phyloP scores from a whole-genome alignment of 176 grass and related monocot genomes.

The Urochloa ruziziensis region DNA sequence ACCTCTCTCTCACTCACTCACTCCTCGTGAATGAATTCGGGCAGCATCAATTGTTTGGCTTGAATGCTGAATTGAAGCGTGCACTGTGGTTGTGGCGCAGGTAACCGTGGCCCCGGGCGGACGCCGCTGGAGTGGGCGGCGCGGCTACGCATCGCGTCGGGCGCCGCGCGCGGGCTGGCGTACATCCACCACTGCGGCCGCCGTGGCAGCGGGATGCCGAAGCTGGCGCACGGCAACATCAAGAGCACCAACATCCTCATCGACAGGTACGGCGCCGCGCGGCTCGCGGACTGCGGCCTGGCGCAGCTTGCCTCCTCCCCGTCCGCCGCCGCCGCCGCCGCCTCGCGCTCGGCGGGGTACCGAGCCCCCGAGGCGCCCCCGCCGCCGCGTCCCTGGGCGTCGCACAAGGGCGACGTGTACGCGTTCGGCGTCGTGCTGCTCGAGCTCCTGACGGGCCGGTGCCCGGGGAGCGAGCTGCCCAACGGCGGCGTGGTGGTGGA shows the following conservation, averaged over 20 bases:
- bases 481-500: conserved; percentile 47
- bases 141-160: conserved; percentile 63
- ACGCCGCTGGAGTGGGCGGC: conserved; percentile 82
- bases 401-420: conserved; percentile 93
- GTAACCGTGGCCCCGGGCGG: conserved; percentile 77
- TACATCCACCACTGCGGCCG: conserved; percentile 88
- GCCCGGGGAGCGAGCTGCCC: conserved; percentile 34
- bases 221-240: conserved; percentile 86
- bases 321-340: not conserved
- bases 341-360: conserved; percentile 49
- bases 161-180: conserved; percentile 63
- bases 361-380: conserved; percentile 73
- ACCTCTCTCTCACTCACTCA: not conserved
- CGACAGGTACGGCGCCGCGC: conserved; percentile 55
- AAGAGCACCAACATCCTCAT: conserved; percentile 89
- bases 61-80: not conserved
- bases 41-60: no score
- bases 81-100: conserved; percentile 24
- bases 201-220: conserved; percentile 44
- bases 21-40: not conserved
- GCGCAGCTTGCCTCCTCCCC: conserved; percentile 58
- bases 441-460: conserved; percentile 80
- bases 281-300: conserved; percentile 79
- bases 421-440: conserved; percentile 87
- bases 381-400: conserved; percentile 64